Conservation (phyloP, 805 yeast species). For the Saccharomycopsis olivae region DNA sequence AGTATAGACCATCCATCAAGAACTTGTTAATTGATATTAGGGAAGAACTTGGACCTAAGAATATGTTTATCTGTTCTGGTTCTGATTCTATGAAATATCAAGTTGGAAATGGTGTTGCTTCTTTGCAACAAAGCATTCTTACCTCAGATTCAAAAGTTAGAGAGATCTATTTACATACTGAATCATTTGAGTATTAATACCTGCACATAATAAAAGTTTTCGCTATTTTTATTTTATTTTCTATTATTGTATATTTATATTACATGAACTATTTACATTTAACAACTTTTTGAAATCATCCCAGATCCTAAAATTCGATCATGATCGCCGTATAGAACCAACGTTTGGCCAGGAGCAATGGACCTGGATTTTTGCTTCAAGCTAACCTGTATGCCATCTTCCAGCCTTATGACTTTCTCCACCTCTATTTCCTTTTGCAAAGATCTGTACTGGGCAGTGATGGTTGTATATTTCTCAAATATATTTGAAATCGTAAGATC, state of each 20-base stretch:
- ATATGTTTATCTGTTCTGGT: constrained; percentile 37
- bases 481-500: constrained; percentile 13
- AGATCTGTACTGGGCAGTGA: constrained; percentile 62
- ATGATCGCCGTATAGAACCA: constrained; percentile 57
- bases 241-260: too few species aligned
- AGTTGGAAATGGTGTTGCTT: constrained; percentile 31
- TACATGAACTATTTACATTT: too few species aligned
- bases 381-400: constrained; percentile 24
- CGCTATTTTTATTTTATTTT: too few species aligned
- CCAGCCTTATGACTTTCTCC: constrained; percentile 7
- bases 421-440: constrained; percentile 49
- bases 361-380: constrained; percentile 49
- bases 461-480: constrained; percentile 16
- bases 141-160: constrained; percentile 22
- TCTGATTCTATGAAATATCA: constrained; percentile 30
- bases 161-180: constrained; percentile 42
- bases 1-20: not conserved
- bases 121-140: constrained; percentile 29
- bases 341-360: constrained; percentile 81
- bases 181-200: constrained; percentile 37
- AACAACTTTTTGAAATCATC: constrained; percentile 21
- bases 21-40: constrained; percentile 3
- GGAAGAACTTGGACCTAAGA: constrained; percentile 22
- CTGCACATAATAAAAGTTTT: too few species aligned
- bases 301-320: constrained; percentile 61